These are phyloP conservation scores for Ampelomyces quisqualis DNA, from an alignment of 2,329 filamentous ascomycete genomes.

Conservation along the genomic window DNA sequence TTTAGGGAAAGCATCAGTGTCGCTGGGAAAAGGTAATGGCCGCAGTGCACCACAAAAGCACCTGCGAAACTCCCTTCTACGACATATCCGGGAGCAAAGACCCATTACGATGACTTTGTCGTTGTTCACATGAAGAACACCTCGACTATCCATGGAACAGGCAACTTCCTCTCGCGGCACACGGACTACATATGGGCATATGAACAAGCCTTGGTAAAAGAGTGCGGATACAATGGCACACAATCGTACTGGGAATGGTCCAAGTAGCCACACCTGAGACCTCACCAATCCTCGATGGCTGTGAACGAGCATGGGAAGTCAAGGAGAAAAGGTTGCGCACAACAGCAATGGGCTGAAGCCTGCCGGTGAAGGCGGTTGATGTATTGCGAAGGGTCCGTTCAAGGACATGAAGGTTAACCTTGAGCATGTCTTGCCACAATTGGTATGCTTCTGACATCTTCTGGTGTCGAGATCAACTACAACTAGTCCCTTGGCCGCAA, in stretches of 20 bases:
- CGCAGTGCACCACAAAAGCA: slow-evolving; percentile 35
- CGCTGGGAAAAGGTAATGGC: too few species aligned
- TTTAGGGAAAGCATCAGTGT: too few species aligned
- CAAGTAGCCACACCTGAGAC: slow-evolving; percentile 48
- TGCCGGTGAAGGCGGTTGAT: slow-evolving; percentile 58
- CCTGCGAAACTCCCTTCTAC: slow-evolving; percentile 25
- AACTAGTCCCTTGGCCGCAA: slow-evolving; percentile 24
- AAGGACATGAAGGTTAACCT: slow-evolving; percentile 39
- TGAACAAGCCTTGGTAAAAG: slow-evolving; percentile 45
- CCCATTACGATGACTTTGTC: slow-evolving; percentile 43
- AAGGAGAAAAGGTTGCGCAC: slow-evolving; percentile 45
- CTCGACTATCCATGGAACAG: slow-evolving; percentile 37
- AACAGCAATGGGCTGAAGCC: slow-evolving; percentile 37
- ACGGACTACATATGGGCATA: slow-evolving; percentile 47
- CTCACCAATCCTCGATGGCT: slow-evolving; percentile 60
- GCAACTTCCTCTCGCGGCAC: slow-evolving; percentile 46
- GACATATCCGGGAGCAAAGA: slow-evolving; percentile 35
- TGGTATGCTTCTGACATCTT: not conserved
- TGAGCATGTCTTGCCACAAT: slow-evolving; percentile 20
- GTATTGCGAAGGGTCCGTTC: slow-evolving; percentile 56
- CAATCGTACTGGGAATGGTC: slow-evolving; percentile 59
- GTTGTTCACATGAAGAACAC: slow-evolving; percentile 43
- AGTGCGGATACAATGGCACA: slow-evolving; percentile 49
- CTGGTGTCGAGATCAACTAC: too few species aligned
- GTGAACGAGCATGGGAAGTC: slow-evolving; percentile 52